These are phyloP conservation scores for Saccharomycopsis fibuligera DNA, from an alignment of 805 yeast genomes.

Conservation along the genomic window DNA sequence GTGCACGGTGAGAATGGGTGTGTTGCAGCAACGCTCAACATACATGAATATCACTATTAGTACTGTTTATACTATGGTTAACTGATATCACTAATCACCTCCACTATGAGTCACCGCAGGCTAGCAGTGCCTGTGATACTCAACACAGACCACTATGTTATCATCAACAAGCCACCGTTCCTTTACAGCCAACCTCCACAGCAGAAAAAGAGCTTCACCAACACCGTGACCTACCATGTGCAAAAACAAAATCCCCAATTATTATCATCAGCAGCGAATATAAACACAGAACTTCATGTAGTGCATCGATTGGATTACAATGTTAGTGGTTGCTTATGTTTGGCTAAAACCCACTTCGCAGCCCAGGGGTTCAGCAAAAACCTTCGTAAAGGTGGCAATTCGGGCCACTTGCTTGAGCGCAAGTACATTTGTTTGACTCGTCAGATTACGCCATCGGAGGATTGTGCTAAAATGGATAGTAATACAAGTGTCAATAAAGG, in stretches of 20 bases:
- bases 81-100: too few relatives aligned
- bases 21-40: too few relatives aligned
- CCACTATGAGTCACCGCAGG: neutral
- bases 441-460: neutral
- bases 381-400: conserved; percentile 30
- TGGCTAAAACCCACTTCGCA: conserved; percentile 30
- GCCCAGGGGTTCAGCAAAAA: conserved; percentile 31
- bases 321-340: conserved; percentile 37
- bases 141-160: conserved; percentile 24
- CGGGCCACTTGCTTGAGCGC: conserved; percentile 31
- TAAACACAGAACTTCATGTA: too few relatives aligned
- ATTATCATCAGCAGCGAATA: too few relatives aligned
- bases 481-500: neutral
- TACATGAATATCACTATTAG: too few relatives aligned
- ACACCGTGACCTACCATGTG: conserved; percentile 10
- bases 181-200: conserved; percentile 31
- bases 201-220: conserved; percentile 12
- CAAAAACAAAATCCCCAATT: conserved; percentile 1
- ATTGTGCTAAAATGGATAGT: neutral
- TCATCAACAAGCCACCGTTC: conserved; percentile 34
- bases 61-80: too few relatives aligned
- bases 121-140: conserved; percentile 12
- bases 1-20: too few relatives aligned
- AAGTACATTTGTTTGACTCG: conserved; percentile 30
- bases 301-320: conserved; percentile 35